phyloP scores from a whole-genome alignment of 305 asterid species.

The Fraxinus nigra region DNA sequence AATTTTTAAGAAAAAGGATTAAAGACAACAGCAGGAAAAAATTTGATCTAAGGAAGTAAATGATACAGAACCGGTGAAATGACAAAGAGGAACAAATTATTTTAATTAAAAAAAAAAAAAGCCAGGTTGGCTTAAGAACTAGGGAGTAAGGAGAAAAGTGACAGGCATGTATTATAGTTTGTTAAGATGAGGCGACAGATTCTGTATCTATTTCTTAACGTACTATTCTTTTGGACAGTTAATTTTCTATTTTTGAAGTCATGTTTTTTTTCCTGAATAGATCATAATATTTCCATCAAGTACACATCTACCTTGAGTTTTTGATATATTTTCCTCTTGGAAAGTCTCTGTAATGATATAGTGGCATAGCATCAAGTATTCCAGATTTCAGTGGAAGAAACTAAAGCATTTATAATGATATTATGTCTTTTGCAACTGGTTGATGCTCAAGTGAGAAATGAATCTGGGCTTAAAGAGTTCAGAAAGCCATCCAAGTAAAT shows the following conservation, averaged over 20 bases:
- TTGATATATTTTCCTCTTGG: background rate
- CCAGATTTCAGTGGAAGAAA: background rate
- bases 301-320: background rate
- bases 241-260: background rate
- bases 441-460: background rate
- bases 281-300: background rate
- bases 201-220: background rate
- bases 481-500: background rate
- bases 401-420: background rate
- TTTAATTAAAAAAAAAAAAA: background rate
- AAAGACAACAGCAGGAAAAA: background rate
- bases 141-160: background rate
- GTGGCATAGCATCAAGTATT: background rate
- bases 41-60: background rate
- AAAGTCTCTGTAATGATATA: background rate
- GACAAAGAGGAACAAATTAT: background rate
- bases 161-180: background rate
- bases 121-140: background rate
- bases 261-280: background rate
- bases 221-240: background rate
- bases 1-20: background rate
- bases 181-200: background rate
- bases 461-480: background rate
- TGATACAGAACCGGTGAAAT: background rate
- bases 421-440: background rate